Base-by-base conservation (phyloP, 352 stramenopile genomes). In the Aphanomyces stellatus region DNA sequence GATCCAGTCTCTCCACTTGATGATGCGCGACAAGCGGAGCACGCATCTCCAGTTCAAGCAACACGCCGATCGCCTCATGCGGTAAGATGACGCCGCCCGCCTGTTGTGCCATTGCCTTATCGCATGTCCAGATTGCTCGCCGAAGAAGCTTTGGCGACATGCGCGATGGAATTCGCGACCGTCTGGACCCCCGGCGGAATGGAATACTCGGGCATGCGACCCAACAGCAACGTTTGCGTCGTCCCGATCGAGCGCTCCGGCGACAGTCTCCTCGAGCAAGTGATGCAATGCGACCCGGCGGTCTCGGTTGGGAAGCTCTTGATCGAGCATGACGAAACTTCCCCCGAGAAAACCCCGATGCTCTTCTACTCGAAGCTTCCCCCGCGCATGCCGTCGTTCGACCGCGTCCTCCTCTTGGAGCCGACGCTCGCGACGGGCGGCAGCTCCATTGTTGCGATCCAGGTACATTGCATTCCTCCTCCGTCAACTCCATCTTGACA, bases 321-420 rank as follows among this genome's bases (percentile, higher is more conserved):
- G 63, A 98, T 99, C 74, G 95, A 99, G 78, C 79, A 95, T 34
- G 89, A 98, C 70, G 96, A 99, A 78, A 73, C 65, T 53, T 91
- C 83, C 24, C 71, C 77, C 35, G 86, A 82, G 78, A 97, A 90
- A 71, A 81, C 82, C 56, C 83, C 89, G 31, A 71, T 91, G 61
- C 85, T 98, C 56, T 98, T 87, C 68, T 99, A 98, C 78, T 91
- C 84, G n/a, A 99, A 99, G 77, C 72, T 99, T 27, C 96, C 95
- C 27, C 81, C 82, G 5, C 76, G 78, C 37, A 88, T 98, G 24
- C 63, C 79, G 53, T 71, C 68, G 17, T 82, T 88, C 30, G 85
- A 94, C 71, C 74, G 94, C 24, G 43, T 81, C 37, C 71, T 81
- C 5, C 53, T 81, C 7, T 53, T 79, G 8, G 62, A 77, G 17